These are phyloP conservation scores for Monosporascus cannonballus DNA, from an alignment of 2,329 filamentous ascomycete species.

Conservation along the genomic window DNA sequence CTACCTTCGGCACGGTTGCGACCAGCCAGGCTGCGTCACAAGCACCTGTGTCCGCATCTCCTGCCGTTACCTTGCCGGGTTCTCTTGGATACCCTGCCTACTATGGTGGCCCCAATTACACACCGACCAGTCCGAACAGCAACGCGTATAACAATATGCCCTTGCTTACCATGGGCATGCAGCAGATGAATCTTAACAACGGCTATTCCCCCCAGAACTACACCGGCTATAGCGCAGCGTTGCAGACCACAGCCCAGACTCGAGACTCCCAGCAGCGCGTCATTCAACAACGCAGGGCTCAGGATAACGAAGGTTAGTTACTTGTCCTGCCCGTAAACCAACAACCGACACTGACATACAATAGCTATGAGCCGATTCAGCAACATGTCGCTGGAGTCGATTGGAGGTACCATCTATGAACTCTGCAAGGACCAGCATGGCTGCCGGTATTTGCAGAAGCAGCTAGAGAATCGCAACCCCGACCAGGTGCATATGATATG, in stretches of 20 bases:
- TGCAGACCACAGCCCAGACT: constrained; percentile 47
- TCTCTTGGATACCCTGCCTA: constrained; percentile 15
- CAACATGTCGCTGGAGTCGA: constrained; percentile 74
- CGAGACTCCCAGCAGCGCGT: constrained; percentile 72
- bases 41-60: constrained; percentile 17
- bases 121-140: constrained; percentile 21
- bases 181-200: constrained; percentile 53
- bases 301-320: constrained; percentile 62
- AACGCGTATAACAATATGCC: constrained; percentile 24
- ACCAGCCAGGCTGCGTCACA: constrained; percentile 27
- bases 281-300: constrained; percentile 67
- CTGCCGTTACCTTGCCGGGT: constrained; percentile 8
- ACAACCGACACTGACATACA: constrained; percentile 3
- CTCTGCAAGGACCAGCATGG: constrained; percentile 98
- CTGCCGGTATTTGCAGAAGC: constrained; percentile 94
- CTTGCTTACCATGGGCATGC: constrained; percentile 51
- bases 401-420: constrained; percentile 77
- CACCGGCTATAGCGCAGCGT: constrained; percentile 48
- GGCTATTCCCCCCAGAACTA: constrained; percentile 54
- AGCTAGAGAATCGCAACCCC: constrained; percentile 82
- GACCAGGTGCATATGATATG: constrained; percentile 91
- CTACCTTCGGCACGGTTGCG: constrained; percentile 67
- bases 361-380: constrained; percentile 72
- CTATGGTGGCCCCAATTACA: constrained; percentile 26
- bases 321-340: neutral